Conservation (phyloP, 2,329 filamentous ascomycete genomes). For the Triangularia setosa region DNA sequence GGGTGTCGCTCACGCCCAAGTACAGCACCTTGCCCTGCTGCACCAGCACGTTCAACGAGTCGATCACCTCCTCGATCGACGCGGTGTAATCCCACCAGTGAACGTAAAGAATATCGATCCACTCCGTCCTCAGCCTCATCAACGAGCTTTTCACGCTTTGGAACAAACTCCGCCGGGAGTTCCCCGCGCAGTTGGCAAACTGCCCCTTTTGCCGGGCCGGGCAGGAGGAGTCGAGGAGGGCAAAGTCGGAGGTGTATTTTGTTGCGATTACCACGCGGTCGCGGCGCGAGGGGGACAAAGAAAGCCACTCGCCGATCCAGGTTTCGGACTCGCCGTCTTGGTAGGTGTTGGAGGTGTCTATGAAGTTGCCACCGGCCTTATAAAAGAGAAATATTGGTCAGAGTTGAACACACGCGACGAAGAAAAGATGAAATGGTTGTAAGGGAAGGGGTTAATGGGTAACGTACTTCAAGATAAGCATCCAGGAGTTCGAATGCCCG, state of each 20-base stretch:
- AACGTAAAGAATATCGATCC: conserved; percentile 46
- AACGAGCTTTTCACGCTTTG: conserved; percentile 40
- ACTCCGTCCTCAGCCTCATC: conserved; percentile 42
- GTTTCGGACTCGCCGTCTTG: conserved; percentile 55
- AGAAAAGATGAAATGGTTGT: not conserved
- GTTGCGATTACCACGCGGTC: conserved; percentile 53
- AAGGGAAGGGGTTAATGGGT: not conserved
- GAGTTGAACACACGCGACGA: too few relatives aligned
- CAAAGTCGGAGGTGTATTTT: conserved; percentile 51
- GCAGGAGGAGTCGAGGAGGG: conserved; percentile 27
- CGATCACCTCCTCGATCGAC: too few relatives aligned
- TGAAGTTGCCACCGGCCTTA: conserved; percentile 59
- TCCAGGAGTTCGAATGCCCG: conserved; percentile 25
- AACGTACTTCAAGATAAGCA: too few relatives aligned
- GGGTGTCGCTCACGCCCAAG: too few relatives aligned
- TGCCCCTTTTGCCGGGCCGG: conserved; percentile 29
- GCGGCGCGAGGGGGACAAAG: conserved; percentile 46
- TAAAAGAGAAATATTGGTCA: too few relatives aligned
- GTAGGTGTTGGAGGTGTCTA: conserved; percentile 61
- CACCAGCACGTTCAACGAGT: too few relatives aligned
- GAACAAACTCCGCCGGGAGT: conserved; percentile 39
- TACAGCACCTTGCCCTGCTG: too few relatives aligned
- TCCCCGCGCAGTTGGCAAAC: conserved; percentile 41
- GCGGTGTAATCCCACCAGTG: too few relatives aligned
- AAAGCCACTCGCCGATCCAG: too few relatives aligned